Conservation (phyloP, 169 alveolate species). For the Perkinsus olseni region DNA sequence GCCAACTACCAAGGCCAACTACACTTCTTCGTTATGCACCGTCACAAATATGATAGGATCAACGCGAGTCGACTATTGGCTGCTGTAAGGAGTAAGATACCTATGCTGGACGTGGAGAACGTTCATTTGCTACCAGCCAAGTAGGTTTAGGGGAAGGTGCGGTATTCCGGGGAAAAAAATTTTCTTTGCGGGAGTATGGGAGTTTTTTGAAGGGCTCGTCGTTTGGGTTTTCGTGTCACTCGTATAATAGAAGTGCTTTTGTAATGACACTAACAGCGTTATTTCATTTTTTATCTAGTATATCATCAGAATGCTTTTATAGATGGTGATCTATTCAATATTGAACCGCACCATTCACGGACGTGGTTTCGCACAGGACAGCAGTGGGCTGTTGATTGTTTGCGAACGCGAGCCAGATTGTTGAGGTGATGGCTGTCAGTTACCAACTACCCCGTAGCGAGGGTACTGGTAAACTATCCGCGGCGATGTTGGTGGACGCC, state of each 20-base stretch:
- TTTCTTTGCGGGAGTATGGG: no score
- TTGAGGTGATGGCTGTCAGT: no score
- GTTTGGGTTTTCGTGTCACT: background rate
- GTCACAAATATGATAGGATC: background rate
- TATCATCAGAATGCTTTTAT: no score
- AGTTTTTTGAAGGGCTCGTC: no score
- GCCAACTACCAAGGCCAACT: background rate
- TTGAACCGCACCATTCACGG: no score
- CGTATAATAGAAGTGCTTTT: no score
- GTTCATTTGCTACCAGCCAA: background rate
- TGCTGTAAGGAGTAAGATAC: background rate
- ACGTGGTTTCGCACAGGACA: no score
- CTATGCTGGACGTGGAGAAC: background rate
- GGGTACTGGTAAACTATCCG: background rate
- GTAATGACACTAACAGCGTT: no score
- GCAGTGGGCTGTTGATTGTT: no score
- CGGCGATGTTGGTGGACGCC: background rate
- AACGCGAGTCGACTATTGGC: background rate
- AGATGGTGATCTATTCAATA: no score
- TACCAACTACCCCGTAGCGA: background rate
- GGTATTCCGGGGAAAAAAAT: background rate
- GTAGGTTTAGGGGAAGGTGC: background rate
- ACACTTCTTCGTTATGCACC: background rate
- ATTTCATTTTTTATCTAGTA: no score
- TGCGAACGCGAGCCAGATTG: no score